Conservation (phyloP, 1,284 basidiomycete species). For the Boletus smithii region DNA sequence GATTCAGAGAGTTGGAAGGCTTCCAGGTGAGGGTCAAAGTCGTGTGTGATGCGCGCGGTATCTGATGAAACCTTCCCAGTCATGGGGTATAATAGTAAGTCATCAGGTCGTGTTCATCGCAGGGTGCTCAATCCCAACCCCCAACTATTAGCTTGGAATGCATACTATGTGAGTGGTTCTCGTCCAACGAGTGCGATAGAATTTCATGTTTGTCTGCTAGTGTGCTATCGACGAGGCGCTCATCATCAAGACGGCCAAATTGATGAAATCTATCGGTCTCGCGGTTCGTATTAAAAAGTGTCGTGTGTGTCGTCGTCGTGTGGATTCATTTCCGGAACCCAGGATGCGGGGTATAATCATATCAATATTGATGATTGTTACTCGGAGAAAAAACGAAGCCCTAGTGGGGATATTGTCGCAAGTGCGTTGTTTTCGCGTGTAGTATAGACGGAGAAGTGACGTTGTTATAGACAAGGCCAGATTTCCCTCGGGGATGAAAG, state of each 20-base stretch:
- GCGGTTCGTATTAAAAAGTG: constrained; percentile 33
- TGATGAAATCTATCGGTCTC: constrained; percentile 49
- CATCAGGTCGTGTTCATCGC: neutral
- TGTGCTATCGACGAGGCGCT: constrained; percentile 54
- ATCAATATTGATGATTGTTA: constrained; percentile 61
- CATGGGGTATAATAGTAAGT: constrained; percentile 35
- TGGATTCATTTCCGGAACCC: neutral
- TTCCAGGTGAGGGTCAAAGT: constrained; percentile 25
- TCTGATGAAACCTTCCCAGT: constrained; percentile 19
- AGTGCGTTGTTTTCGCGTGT: constrained; percentile 24
- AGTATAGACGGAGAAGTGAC: neutral
- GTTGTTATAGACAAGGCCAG: constrained; percentile 37
- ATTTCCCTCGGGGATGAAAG: constrained; percentile 51
- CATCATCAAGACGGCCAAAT: constrained; percentile 44
- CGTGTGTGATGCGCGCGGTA: neutral
- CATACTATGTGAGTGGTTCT: constrained; percentile 44
- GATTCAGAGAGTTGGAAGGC: constrained; percentile 24
- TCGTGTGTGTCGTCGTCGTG: neutral
- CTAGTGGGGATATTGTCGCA: constrained; percentile 47
- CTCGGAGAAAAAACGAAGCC: constrained; percentile 47
- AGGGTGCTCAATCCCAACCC: constrained; percentile 13
- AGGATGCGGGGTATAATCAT: constrained; percentile 53
- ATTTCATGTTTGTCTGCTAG: constrained; percentile 28
- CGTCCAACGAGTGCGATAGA: neutral
- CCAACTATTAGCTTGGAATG: constrained; percentile 50